phyloP scores from a whole-genome alignment of 1,284 basidiomycete genomes.

The Microbotryum scabiosae region DNA sequence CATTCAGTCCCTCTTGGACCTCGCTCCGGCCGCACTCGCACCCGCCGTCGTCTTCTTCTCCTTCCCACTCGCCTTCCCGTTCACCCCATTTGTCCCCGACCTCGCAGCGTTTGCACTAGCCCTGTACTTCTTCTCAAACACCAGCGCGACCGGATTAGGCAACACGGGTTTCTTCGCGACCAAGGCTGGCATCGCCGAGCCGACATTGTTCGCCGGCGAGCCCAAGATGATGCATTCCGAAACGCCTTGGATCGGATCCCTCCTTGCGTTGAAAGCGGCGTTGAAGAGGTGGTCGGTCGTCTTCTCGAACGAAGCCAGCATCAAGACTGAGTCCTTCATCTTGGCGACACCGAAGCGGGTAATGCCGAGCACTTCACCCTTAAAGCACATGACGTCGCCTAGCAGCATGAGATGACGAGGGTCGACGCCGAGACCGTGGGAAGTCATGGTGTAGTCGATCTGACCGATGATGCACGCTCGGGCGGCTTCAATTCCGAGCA shows the following conservation, averaged over 20 bases:
- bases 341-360: conserved; percentile 99
- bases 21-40: no score
- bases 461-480: conserved; percentile 91
- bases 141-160: conserved; percentile 24
- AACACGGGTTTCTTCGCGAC: conserved; percentile 30
- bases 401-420: conserved; percentile 98
- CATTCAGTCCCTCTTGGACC: no score
- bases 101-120: no score
- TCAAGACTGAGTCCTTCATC: conserved; percentile 99
- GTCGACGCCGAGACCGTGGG: conserved; percentile 97
- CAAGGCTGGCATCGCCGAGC: conserved; percentile 31
- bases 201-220: conserved; percentile 30
- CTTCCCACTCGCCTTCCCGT: no score
- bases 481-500: conserved; percentile 95
- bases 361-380: conserved; percentile 97
- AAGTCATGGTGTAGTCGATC: conserved; percentile 94
- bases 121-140: conserved; percentile 30
- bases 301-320: conserved; percentile 99
- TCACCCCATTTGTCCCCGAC: no score
- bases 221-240: conserved; percentile 96
- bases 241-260: conserved; percentile 88
- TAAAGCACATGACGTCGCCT: conserved; percentile 98
- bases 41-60: no score
- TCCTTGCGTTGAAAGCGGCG: conserved; percentile 91
- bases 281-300: conserved; percentile 99